phyloP scores from a whole-genome alignment of 805 yeast genomes.

The Wickerhamiella qilinensis region DNA sequence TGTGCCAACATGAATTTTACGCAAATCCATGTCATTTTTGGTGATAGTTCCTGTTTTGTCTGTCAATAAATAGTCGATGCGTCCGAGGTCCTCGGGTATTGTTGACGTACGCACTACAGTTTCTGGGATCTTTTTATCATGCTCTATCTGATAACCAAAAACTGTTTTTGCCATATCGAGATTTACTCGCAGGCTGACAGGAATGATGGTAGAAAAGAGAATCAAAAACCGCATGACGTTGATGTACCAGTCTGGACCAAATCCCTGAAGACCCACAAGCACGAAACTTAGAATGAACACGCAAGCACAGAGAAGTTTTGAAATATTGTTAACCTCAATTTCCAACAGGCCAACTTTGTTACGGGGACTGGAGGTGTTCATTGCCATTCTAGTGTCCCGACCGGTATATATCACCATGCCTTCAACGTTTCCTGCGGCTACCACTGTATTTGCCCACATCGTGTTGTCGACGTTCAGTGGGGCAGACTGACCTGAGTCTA shows the following conservation, averaged over 20 bases:
- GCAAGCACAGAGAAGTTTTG: conserved; percentile 75
- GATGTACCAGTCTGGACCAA: conserved; percentile 60
- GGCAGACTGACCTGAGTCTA: conserved; percentile 36
- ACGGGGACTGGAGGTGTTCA: conserved; percentile 78
- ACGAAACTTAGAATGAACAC: conserved; percentile 65
- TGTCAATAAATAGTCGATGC: conserved; percentile 79
- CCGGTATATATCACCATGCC: conserved; percentile 90
- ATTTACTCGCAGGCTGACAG: conserved; percentile 88
- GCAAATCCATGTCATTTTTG: conserved; percentile 94
- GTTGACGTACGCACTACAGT: conserved; percentile 95
- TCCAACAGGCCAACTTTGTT: conserved; percentile 84
- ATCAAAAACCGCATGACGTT: conserved; percentile 83
- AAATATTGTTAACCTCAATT: conserved; percentile 72
- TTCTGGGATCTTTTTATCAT: conserved; percentile 61
- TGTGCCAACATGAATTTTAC: conserved; percentile 80
- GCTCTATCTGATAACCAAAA: conserved; percentile 88
- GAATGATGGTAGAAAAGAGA: conserved; percentile 86
- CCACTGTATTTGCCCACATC: conserved; percentile 94
- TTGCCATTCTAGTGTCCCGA: conserved; percentile 78
- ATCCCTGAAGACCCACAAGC: conserved; percentile 70
- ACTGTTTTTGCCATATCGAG: conserved; percentile 91
- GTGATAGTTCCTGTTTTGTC: conserved; percentile 97
- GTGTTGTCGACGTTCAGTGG: conserved; percentile 76
- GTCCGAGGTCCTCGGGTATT: conserved; percentile 92
- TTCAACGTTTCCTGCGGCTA: conserved; percentile 83